phyloP scores from a whole-genome alignment of 169 alveolate genomes.

The Cryptosporidium baileyi region DNA sequence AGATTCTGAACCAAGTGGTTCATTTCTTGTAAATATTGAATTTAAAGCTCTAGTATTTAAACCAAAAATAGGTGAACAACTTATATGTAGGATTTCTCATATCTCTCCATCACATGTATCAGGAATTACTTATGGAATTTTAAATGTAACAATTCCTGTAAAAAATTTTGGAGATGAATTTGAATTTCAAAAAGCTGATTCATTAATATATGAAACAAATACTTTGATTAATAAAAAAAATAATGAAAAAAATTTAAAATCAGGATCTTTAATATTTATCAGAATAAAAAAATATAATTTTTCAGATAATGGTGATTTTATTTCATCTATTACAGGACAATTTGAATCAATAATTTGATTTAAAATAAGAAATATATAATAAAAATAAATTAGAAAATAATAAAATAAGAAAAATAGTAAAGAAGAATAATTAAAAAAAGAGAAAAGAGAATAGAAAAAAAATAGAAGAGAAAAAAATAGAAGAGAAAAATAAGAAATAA shows the following conservation, averaged over 20 bases:
- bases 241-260: conserved; percentile 1
- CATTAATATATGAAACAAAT: conserved; percentile 14
- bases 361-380: background rate
- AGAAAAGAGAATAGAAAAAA: background rate
- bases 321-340: conserved; percentile 45
- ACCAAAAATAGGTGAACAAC: conserved; percentile 40
- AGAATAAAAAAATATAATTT: conserved; percentile 26
- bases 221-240: conserved; percentile 27
- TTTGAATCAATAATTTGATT: conserved; percentile 20
- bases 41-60: conserved; percentile 59
- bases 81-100: conserved; percentile 43
- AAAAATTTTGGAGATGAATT: conserved; percentile 12
- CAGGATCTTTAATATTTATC: conserved; percentile 18
- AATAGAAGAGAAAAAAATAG: background rate
- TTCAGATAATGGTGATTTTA: conserved; percentile 61
- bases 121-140: conserved; percentile 63
- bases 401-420: background rate
- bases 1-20: conserved; percentile 60
- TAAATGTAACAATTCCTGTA: conserved; percentile 37
- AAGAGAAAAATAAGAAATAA: background rate
- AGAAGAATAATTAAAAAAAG: background rate
- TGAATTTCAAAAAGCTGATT: conserved; percentile 35
- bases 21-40: conserved; percentile 56
- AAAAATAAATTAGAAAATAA: background rate
- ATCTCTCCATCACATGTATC: conserved; percentile 60